These are phyloP conservation scores for Wickerhamiella sorbophila DNA, from an alignment of 805 yeast genomes.

Conservation along the genomic window DNA sequence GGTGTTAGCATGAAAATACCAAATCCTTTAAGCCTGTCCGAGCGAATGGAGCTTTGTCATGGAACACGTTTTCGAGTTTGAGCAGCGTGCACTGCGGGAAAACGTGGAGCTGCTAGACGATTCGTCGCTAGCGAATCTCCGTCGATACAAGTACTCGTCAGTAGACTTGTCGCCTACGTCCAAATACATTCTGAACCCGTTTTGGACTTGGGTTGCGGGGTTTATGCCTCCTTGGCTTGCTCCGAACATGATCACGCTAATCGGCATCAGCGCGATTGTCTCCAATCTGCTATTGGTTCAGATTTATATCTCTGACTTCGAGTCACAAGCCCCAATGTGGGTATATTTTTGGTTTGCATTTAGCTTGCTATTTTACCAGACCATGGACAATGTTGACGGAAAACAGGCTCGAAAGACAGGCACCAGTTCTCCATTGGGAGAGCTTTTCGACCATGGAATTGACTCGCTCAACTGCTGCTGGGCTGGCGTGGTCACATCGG, in stretches of 20 bases:
- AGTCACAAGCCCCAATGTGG: conserved; percentile 54
- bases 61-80: conserved; percentile 18
- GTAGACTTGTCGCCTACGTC: conserved; percentile 78
- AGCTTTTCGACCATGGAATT: conserved; percentile 83
- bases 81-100: conserved; percentile 18
- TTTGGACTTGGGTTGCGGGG: conserved; percentile 68
- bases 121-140: conserved; percentile 13
- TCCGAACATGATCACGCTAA: conserved; percentile 77
- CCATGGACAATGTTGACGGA: conserved; percentile 96
- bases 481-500: conserved; percentile 58
- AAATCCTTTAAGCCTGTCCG: neutral
- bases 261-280: conserved; percentile 60
- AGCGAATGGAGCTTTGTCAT: conserved; percentile 5
- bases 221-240: conserved; percentile 87
- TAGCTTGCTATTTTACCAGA: conserved; percentile 81
- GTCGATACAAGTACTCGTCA: conserved; percentile 21
- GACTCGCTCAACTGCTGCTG: conserved; percentile 66
- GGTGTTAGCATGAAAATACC: neutral
- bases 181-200: conserved; percentile 61
- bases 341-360: conserved; percentile 63
- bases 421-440: conserved; percentile 90
- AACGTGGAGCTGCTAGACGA: conserved; percentile 15
- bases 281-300: conserved; percentile 49
- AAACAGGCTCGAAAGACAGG: conserved; percentile 91
- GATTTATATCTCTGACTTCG: conserved; percentile 57